Base-by-base conservation (phyloP, 352 stramenopile species). In the Saprolegnia diclina region DNA sequence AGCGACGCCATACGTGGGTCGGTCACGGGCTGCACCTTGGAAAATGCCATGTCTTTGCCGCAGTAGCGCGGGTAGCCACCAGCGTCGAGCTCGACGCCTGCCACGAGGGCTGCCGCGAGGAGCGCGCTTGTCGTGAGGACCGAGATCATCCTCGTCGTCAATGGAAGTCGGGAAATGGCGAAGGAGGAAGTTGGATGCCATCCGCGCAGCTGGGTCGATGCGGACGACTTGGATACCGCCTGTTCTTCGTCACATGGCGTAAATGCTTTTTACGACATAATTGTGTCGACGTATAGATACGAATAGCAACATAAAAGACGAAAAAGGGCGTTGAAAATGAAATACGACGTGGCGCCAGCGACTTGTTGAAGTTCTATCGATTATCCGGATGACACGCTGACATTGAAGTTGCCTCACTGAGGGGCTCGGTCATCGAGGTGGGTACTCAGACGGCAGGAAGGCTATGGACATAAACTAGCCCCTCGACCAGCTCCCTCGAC, bases 31-130 rank as follows among this genome's bases (percentile, higher is more conserved):
- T 62, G 63, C 0, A 69, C 29, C 16, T 50, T 50, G 40, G 19
- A 61, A 0, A 38, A 26, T 4, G 42, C 22, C 63, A 69, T 69
- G 63, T 69, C 63, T 45, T 69, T 69, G 48, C 29, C 63, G 26
- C 63, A 69, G 37, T 69, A 69, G 11, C 42, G 42, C 22, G 63
- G 63, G 38, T 69, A 69, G 24, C 52, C 52, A n/a, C 3, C 13
- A n/a, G 13, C 18, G 42, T 48, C 42, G 42, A 48, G 42, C 13
- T 48, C 13, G 42, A 48, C 18, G 42, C 42, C 42, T 14, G 13
- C 18, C 13, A 48, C 42, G 13, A 48, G 13, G 18, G 42, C 42
- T 4, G 42, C 42, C 13, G 10, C 3, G 42, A n/a, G 13, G 18
- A 48, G 42, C 42, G 42, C 42, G 42, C 13, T 48, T n/a, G 18